Percentiles rank a stretch among this genome's conserved stretches.
Conservation (phyloP, 2,329 filamentous ascomycete species). For the Grosmannia serpens region DNA sequence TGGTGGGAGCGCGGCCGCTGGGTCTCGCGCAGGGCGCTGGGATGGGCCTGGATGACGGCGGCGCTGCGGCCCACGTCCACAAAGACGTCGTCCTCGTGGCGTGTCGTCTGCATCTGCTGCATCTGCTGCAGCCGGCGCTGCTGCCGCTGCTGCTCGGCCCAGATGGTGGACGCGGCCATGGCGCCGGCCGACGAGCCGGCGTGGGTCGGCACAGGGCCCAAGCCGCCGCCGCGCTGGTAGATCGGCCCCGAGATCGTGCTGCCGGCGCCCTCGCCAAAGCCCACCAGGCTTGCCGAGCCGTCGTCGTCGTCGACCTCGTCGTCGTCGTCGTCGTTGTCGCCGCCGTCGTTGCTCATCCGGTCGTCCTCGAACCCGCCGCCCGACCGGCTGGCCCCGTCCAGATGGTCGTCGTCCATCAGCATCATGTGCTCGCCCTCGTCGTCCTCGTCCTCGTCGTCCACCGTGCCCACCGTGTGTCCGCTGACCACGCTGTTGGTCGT, state of each 20-base stretch:
- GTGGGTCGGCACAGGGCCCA: background rate
- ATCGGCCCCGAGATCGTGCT: slow-evolving; percentile 74
- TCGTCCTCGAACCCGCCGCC: slow-evolving; percentile 11
- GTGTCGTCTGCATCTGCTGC: background rate
- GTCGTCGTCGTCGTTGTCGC: slow-evolving; percentile 65
- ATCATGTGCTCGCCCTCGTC: slow-evolving; percentile 25
- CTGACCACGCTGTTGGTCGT: slow-evolving; percentile 17
- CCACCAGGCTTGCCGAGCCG: slow-evolving; percentile 67
- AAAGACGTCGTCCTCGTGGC: slow-evolving; percentile 22
- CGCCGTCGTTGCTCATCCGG: slow-evolving; percentile 32
- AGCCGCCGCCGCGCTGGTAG: slow-evolving; percentile 36
- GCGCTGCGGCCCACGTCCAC: background rate
- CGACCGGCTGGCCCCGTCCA: slow-evolving; percentile 51
- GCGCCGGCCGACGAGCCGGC: slow-evolving; percentile 33
- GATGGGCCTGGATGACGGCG: slow-evolving; percentile 19
- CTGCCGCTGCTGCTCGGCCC: background rate
- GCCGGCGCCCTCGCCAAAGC: slow-evolving; percentile 84
- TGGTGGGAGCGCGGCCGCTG: slow-evolving; percentile 20
- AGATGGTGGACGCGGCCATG: slow-evolving; percentile 15
- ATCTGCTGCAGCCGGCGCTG: background rate
- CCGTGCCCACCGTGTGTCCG: slow-evolving; percentile 11
- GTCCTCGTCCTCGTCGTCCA: slow-evolving; percentile 33
- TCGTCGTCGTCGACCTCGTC: slow-evolving; percentile 56
- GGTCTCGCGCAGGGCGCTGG: slow-evolving; percentile 25
- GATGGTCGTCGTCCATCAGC: slow-evolving; percentile 49